Base-by-base conservation (phyloP, 2,329 filamentous ascomycete species). In the Colletotrichum lupini region DNA sequence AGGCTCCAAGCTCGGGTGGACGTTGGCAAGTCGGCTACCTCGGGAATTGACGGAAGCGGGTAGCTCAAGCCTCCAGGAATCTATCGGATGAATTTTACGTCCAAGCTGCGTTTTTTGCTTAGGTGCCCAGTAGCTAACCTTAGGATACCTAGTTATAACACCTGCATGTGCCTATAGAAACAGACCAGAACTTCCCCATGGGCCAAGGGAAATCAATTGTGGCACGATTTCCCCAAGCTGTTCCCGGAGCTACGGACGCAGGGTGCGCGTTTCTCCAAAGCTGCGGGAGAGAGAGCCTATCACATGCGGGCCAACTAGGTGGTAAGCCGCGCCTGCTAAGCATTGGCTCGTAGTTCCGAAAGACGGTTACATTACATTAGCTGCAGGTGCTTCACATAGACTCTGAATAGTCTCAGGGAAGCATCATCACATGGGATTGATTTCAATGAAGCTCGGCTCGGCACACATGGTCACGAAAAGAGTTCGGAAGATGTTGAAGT, bases 41-140 rank as follows among this genome's bases (percentile, higher is more conserved):
- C 71, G 71, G 71, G 71, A 71, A 71, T 70, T 66, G 67, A 73
- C 71, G 71, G 71, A 73, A 66, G 60, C 1, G 60, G 52, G 52
- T 42, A 42, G 37, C 37, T 42, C 37, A 42, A 46, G n/a, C 30
- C 14, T 22, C 28, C 5, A 11, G 66, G 65, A 66, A 46, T 57
- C 55, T 19, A 73, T 66, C 71, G 71, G 71, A 73, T 53, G 67
- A 22, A 22, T 63, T 57, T 19, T 57, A 49, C 60, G 61, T 64
- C 61, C 52, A 55, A 53, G 61, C 46, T 63, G 14, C 11, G 1
- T 55, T 55, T 53, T 46, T 49, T 49, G 42, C 42, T 11, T 35
- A 35, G 32, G 32, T 35, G 11, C 32, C 12, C 11, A 2, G 32
- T 35, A 35, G 42, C 42, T n/a, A 19, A 49, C 19, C 42, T 49